Conservation (phyloP, 805 yeast species). For the Pichia sporocuriosa region DNA sequence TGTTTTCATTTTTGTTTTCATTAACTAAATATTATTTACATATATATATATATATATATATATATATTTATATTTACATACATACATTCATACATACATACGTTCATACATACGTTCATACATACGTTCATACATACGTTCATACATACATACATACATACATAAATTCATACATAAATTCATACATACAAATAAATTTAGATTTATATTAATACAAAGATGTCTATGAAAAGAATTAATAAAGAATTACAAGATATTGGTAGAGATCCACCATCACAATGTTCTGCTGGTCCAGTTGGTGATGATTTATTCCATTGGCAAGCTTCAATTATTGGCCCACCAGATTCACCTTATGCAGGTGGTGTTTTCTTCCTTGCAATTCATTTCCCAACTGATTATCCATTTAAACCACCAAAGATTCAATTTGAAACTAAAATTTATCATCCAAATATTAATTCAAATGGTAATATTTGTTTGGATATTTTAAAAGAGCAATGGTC, state of each 20-base stretch:
- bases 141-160: too few species aligned
- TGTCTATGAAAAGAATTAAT: conserved; percentile 94
- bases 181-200: not conserved
- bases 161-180: too few species aligned
- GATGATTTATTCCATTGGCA: conserved; percentile 99
- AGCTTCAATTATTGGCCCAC: conserved; percentile 98
- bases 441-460: conserved; percentile 94
- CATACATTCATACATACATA: too few species aligned
- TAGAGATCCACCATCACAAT: conserved; percentile 97
- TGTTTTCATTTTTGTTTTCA: too few species aligned
- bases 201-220: conserved; percentile 21
- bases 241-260: conserved; percentile 94
- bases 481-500: conserved; percentile 98
- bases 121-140: too few species aligned
- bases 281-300: conserved; percentile 98
- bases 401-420: conserved; percentile 96
- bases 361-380: conserved; percentile 95
- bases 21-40: too few species aligned
- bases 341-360: conserved; percentile 75
- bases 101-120: too few species aligned
- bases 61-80: too few species aligned
- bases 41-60: too few species aligned
- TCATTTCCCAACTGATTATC: conserved; percentile 98
- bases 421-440: conserved; percentile 91
- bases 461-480: conserved; percentile 94